These are phyloP conservation scores for Theileria annulata DNA, from an alignment of 169 alveolate species.

Conservation along the genomic window DNA sequence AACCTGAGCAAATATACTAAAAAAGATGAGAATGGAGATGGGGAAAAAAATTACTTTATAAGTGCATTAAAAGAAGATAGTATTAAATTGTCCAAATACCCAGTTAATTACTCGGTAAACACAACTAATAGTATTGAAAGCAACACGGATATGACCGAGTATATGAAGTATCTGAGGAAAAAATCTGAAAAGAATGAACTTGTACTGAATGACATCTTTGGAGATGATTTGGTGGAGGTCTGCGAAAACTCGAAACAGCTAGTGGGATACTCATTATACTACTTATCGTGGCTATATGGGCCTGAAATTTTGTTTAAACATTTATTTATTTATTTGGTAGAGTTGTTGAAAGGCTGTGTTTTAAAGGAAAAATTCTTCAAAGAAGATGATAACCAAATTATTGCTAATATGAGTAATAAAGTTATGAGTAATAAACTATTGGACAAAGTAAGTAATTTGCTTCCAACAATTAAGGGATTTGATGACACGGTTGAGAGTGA, in stretches of 20 bases:
- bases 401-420: too few species aligned
- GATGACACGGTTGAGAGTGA: not conserved
- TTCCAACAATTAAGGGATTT: not conserved
- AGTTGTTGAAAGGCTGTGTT: not conserved
- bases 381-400: too few species aligned
- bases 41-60: not conserved
- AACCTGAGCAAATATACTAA: not conserved
- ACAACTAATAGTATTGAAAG: not conserved
- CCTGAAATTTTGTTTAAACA: conserved; percentile 47
- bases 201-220: conserved; percentile 15
- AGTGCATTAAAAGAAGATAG: not conserved
- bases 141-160: not conserved
- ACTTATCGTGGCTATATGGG: conserved; percentile 54
- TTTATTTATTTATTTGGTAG: not conserved
- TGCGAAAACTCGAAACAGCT: conserved; percentile 15
- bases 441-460: too few species aligned
- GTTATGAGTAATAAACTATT: too few species aligned
- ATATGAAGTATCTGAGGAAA: not conserved
- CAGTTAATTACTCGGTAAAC: not conserved
- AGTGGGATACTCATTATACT: conserved; percentile 50
- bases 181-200: not conserved
- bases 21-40: not conserved
- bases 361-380: not conserved
- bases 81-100: not conserved
- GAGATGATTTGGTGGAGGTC: conserved; percentile 10